Evolutionary conservation across 257 asterid species (phyloP).

Genomic region (Fraxinus cuspidata): DNA sequence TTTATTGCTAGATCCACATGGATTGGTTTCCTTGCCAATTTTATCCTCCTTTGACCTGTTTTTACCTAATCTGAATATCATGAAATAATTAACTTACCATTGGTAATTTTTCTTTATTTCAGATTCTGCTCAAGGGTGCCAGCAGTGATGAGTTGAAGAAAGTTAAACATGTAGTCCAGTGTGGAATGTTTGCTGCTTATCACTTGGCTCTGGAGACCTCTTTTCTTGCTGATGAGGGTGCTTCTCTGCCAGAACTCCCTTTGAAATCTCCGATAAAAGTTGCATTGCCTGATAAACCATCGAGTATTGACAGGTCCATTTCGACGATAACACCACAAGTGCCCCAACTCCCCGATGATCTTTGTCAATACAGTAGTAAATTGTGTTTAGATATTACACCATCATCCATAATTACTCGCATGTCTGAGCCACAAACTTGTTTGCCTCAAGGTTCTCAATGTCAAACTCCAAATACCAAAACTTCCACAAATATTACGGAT

Average conservation of each 20-base stretch:
- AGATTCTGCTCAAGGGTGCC: slow-evolving; percentile 82
- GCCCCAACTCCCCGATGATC: slow-evolving; percentile 19
- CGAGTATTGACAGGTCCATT: slow-evolving; percentile 55
- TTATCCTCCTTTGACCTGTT: not conserved
- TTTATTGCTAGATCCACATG: slow-evolving; percentile 4
- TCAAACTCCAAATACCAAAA: slow-evolving; percentile 32
- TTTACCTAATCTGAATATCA: not conserved
- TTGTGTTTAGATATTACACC: slow-evolving; percentile 25
- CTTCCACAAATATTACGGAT: slow-evolving; percentile 22
- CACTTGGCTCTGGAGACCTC: slow-evolving; percentile 77
- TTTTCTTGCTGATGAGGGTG: slow-evolving; percentile 84
- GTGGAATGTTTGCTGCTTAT: slow-evolving; percentile 78
- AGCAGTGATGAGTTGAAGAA: slow-evolving; percentile 74
- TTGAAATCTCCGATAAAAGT: slow-evolving; percentile 65
- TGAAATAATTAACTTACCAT: not conserved
- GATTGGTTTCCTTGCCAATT: slow-evolving; percentile 17
- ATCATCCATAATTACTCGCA: slow-evolving; percentile 28
- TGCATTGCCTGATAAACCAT: slow-evolving; percentile 59
- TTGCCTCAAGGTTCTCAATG: slow-evolving; percentile 31
- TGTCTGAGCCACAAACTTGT: slow-evolving; percentile 32
- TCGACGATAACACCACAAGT: slow-evolving; percentile 42
- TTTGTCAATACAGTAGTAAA: slow-evolving; percentile 33
- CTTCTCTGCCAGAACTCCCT: slow-evolving; percentile 66
- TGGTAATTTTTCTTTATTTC: slow-evolving; percentile 28
- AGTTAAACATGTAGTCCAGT: slow-evolving; percentile 64